Conservation (phyloP, 2,329 filamentous ascomycete species). For the Mollisiaceae sp. region DNA sequence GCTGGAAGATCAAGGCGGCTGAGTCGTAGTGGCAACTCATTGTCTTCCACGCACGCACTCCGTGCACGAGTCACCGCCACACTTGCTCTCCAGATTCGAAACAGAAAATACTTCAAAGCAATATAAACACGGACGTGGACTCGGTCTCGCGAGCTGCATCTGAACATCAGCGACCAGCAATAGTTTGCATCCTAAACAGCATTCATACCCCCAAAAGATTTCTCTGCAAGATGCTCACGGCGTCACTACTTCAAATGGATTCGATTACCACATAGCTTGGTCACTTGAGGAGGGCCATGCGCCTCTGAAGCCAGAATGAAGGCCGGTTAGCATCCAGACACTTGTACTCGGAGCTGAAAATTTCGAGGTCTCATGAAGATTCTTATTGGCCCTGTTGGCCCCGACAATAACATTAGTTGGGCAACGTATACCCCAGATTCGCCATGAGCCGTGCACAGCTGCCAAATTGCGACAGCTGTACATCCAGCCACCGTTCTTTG, state of each 20-base stretch:
- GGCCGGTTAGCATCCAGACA: neutral
- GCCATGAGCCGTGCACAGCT: neutral
- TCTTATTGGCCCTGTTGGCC: neutral
- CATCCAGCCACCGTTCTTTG: neutral
- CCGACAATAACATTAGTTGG: neutral
- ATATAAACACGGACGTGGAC: no score
- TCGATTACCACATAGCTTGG: neutral
- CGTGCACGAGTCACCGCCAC: neutral
- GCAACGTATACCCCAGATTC: conserved; percentile 4
- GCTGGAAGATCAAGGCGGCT: neutral
- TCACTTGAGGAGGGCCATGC: conserved; percentile 1
- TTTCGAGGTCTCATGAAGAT: neutral
- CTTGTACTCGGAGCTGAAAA: conserved; percentile 7
- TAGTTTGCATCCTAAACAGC: neutral
- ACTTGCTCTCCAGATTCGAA: neutral
- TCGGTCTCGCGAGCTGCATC: no score
- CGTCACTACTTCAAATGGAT: neutral
- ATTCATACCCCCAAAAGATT: neutral
- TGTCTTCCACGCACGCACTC: neutral
- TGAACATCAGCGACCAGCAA: neutral
- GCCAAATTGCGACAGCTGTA: conserved; percentile 1
- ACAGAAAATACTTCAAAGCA: neutral
- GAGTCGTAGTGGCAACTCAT: neutral
- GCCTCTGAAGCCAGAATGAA: neutral
- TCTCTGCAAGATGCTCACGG: neutral